These are phyloP conservation scores for Leishmania gerbilli DNA, from an alignment of 208 protist species.

Conservation along the genomic window DNA sequence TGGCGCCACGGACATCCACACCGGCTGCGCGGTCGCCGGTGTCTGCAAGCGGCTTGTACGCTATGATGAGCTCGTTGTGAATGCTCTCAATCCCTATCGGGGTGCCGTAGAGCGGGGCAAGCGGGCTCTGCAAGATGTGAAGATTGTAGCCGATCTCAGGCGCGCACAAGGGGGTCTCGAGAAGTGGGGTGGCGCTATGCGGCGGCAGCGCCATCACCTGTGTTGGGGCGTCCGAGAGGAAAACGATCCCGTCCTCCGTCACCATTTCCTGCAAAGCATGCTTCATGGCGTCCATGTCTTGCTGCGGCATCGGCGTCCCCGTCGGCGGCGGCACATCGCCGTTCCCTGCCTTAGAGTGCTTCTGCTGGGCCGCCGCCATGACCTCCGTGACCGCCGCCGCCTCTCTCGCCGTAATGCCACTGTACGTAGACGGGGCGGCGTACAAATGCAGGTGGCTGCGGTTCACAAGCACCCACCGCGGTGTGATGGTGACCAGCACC, in stretches of 20 bases:
- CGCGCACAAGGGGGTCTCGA: conserved; percentile 47
- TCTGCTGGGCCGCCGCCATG: conserved; percentile 30
- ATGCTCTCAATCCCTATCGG: conserved; percentile 83
- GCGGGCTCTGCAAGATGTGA: conserved; percentile 57
- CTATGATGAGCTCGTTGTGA: conserved; percentile 64
- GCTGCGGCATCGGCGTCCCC: conserved; percentile 18
- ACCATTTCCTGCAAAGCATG: conserved; percentile 27
- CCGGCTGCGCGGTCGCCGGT: not conserved
- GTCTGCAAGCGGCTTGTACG: conserved; percentile 38
- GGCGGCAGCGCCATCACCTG: conserved; percentile 38
- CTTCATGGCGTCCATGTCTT: conserved; percentile 39
- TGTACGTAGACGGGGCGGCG: conserved; percentile 47
- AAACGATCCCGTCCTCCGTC: conserved; percentile 17
- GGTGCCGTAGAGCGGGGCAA: conserved; percentile 58
- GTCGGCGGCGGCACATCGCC: conserved; percentile 2
- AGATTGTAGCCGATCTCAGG: conserved; percentile 62
- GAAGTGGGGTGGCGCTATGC: conserved; percentile 53
- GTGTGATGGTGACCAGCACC: conserved; percentile 72
- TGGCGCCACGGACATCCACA: not conserved
- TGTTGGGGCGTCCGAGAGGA: conserved; percentile 30
- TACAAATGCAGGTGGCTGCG: conserved; percentile 61
- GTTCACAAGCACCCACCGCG: conserved; percentile 89
- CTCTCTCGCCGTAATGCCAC: conserved; percentile 41
- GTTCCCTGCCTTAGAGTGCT: conserved; percentile 9
- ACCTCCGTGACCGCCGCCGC: conserved; percentile 34